phyloP scores from a whole-genome alignment of 2,329 filamentous ascomycete species.

The Orbilia quercus region DNA sequence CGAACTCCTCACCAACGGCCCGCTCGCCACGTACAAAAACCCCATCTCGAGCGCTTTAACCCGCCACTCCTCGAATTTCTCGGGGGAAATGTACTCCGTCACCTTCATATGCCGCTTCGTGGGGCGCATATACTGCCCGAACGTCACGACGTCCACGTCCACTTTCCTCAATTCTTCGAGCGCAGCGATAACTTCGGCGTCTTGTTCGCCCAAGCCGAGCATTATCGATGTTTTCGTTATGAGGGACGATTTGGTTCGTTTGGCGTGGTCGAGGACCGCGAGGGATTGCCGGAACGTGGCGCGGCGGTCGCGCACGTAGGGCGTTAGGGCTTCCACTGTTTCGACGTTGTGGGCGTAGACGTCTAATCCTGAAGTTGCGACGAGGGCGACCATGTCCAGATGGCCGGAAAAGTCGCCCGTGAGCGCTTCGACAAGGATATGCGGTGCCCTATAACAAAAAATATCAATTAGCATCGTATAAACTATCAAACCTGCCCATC shows the following conservation, averaged over 20 bases:
- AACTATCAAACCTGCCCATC: neutral
- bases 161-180: constrained; percentile 77
- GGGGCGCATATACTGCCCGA: constrained; percentile 99
- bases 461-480: constrained; percentile 63
- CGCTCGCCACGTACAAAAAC: constrained; percentile 95
- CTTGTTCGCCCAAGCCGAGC: constrained; percentile 92
- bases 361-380: constrained; percentile 88
- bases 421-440: constrained; percentile 81
- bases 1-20: constrained; percentile 89
- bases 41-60: constrained; percentile 91
- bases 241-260: constrained; percentile 77
- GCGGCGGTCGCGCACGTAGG: constrained; percentile 86
- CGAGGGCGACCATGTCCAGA: constrained; percentile 83
- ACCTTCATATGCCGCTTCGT: constrained; percentile 98
- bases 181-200: constrained; percentile 83
- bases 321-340: constrained; percentile 90
- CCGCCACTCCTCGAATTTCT: constrained; percentile 90
- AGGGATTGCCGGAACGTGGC: constrained; percentile 90
- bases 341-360: constrained; percentile 98
- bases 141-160: constrained; percentile 93
- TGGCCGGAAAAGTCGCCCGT: constrained; percentile 90
- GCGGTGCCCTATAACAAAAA: constrained; percentile 68
- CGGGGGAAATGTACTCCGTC: constrained; percentile 91
- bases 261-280: constrained; percentile 81
- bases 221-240: constrained; percentile 99